A percentile compares a stretch with the other conserved stretches of the same genome.
phyloP scores from a whole-genome alignment of 129 eudicot species.

The Escallonia herrerae region DNA sequence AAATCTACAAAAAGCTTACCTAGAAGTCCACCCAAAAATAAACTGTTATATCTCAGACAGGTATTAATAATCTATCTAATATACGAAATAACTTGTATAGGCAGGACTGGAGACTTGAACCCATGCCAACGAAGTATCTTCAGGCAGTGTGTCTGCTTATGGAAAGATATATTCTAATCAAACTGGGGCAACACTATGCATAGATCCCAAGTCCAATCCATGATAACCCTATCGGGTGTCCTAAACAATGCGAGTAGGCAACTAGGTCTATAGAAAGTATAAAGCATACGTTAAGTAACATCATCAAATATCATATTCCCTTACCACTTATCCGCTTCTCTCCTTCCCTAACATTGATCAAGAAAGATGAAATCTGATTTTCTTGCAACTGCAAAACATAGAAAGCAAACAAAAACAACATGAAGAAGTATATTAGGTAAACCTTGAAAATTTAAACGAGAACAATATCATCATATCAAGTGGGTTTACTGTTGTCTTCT shows the following conservation, averaged over 20 bases:
- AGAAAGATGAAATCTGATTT: conserved; percentile 22
- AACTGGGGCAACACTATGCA: not conserved
- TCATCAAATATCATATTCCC: not conserved
- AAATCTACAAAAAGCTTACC: conserved; percentile 23
- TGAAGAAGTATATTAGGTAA: not conserved
- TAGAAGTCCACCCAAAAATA: not conserved
- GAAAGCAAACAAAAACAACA: not conserved
- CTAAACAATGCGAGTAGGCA: not conserved
- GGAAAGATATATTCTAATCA: too few relatives aligned
- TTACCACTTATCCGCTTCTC: conserved; percentile 22
- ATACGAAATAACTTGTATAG: too few relatives aligned
- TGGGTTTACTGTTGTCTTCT: too few relatives aligned
- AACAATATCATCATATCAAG: too few relatives aligned
- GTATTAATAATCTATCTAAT: not conserved
- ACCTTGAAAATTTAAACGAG: too few relatives aligned
- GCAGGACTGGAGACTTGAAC: too few relatives aligned
- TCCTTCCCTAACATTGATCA: conserved; percentile 26
- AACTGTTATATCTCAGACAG: not conserved
- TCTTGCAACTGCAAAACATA: conserved; percentile 30
- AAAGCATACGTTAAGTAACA: not conserved
- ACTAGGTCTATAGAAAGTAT: not conserved
- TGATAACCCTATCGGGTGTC: not conserved
- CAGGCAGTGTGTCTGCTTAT: too few relatives aligned
- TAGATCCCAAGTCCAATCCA: not conserved
- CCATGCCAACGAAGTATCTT: too few relatives aligned